Conservation (phyloP, 768 basidiomycete genomes). For the Lactarius pseudohatsudake region DNA sequence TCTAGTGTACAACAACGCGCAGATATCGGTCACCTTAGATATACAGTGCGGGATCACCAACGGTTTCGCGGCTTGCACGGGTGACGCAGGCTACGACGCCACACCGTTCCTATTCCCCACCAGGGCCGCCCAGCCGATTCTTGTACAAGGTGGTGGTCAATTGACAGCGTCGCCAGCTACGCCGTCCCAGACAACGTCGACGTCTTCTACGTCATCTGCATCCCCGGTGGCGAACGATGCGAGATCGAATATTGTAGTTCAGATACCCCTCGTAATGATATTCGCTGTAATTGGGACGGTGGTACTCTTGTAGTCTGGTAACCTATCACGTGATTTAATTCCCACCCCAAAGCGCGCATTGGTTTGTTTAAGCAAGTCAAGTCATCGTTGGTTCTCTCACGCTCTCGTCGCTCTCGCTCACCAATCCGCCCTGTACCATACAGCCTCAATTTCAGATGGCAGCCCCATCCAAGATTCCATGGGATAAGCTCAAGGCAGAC, state of each 20-base stretch:
- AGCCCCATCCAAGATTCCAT: conserved; percentile 29
- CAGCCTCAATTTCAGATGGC: conserved; percentile 14
- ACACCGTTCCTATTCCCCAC: conserved; percentile 8
- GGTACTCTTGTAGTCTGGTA: not conserved
- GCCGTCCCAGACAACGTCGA: conserved; percentile 3
- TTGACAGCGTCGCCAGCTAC: not conserved
- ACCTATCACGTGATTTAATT: conserved; percentile 9
- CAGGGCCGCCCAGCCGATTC: not conserved
- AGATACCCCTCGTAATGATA: not conserved
- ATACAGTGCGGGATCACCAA: conserved; percentile 11
- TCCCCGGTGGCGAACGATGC: not conserved
- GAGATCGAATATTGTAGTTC: not conserved
- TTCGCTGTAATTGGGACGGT: not conserved
- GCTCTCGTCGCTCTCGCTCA: conserved; percentile 1
- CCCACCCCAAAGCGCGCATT: not conserved
- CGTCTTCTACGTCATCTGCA: not conserved
- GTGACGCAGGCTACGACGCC: not conserved
- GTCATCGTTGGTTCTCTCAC: conserved; percentile 10
- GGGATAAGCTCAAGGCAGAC: conserved; percentile 32
- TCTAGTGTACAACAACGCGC: conserved; percentile 1
- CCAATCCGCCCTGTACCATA: conserved; percentile 8
- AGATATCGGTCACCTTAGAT: conserved; percentile 4
- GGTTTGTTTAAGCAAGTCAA: not conserved
- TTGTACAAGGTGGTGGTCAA: conserved; percentile 16
- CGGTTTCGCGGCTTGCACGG: conserved; percentile 13